Evolutionary conservation across 306 rosid genomes (phyloP).

Genomic region (Sophora flavescens): DNA sequence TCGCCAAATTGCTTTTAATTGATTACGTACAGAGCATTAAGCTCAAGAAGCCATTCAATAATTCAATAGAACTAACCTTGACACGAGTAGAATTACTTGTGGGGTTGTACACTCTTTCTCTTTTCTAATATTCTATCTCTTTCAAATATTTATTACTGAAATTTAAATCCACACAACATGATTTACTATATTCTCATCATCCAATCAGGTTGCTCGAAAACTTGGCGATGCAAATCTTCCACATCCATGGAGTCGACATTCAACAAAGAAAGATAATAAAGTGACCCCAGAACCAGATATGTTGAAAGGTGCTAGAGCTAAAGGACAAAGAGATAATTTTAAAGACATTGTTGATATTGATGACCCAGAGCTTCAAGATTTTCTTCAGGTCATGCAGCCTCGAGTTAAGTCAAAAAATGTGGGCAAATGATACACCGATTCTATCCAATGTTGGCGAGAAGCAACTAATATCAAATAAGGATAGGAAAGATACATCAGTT

Average conservation of each 20-base stretch:
- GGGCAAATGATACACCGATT: slow-evolving; percentile 77
- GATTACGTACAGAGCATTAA: slow-evolving; percentile 72
- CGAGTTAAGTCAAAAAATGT: slow-evolving; percentile 77
- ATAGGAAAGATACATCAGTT: slow-evolving; percentile 36
- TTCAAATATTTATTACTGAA: background rate
- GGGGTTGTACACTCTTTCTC: slow-evolving; percentile 58
- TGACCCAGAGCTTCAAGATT: slow-evolving; percentile 76
- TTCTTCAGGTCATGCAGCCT: slow-evolving; percentile 88
- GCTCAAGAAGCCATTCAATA: slow-evolving; percentile 77
- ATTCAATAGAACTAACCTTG: slow-evolving; percentile 70
- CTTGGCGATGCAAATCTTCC: slow-evolving; percentile 85
- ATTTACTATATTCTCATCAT: background rate
- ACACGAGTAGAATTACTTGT: slow-evolving; percentile 66
- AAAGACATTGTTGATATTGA: slow-evolving; percentile 47
- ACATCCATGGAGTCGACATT: slow-evolving; percentile 83
- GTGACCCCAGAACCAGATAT: slow-evolving; percentile 38
- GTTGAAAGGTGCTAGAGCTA: slow-evolving; percentile 43
- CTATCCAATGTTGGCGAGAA: slow-evolving; percentile 47
- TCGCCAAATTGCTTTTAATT: slow-evolving; percentile 82
- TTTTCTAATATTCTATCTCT: background rate
- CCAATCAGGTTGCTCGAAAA: slow-evolving; percentile 68
- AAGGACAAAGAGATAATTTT: slow-evolving; percentile 43
- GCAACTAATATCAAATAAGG: slow-evolving; percentile 50
- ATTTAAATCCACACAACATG: background rate
- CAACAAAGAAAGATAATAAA: slow-evolving; percentile 57